These are phyloP conservation scores for Tetrahymena borealis DNA, from an alignment of 73 alveolate genomes.

Conservation along the genomic window DNA sequence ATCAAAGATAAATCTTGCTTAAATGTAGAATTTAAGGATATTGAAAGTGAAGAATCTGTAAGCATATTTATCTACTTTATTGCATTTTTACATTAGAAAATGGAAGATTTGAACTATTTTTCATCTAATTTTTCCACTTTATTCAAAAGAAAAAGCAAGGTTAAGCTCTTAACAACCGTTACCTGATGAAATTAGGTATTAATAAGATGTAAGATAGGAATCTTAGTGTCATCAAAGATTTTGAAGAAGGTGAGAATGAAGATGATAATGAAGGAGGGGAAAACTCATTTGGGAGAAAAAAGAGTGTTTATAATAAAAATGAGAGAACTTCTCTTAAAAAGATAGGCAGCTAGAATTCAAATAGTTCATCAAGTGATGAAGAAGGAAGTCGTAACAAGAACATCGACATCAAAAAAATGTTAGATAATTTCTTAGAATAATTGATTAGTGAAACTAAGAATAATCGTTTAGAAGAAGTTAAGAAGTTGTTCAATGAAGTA, in stretches of 20 bases:
- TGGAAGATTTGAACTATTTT: neutral
- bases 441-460: neutral
- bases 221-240: neutral
- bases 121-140: too few species aligned
- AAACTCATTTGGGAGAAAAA: slow-evolving; percentile 6
- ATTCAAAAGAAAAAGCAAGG: neutral
- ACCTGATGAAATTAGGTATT: neutral
- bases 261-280: slow-evolving; percentile 15
- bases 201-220: neutral
- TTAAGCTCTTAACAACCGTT: neutral
- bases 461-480: neutral
- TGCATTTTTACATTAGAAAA: neutral
- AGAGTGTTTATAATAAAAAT: slow-evolving; percentile 5
- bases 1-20: neutral
- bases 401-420: slow-evolving; percentile 5
- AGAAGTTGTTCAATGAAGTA: neutral
- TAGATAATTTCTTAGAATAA: neutral
- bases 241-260: neutral
- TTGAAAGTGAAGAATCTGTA: neutral
- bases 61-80: neutral
- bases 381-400: slow-evolving; percentile 11
- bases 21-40: neutral
- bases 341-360: neutral
- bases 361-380: neutral
- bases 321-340: slow-evolving; percentile 3